Evolutionary conservation across 805 yeast genomes (phyloP).

Genomic region (Hagleromyces aurorensis): DNA sequence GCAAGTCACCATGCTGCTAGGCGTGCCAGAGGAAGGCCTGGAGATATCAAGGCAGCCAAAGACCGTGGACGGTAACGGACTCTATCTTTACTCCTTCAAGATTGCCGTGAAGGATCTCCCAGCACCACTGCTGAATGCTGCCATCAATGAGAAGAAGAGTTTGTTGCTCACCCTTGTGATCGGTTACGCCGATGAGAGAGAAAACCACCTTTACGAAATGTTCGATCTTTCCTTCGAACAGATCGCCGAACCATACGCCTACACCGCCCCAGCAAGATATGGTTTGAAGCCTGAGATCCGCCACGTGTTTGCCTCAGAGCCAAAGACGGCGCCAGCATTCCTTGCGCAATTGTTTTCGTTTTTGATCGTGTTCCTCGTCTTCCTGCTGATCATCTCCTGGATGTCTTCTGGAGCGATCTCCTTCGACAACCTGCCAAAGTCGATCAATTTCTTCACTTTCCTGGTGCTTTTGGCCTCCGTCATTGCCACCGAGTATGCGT

Average conservation of each 20-base stretch:
- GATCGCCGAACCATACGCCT: constrained; percentile 6
- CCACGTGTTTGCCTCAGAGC: constrained; percentile 52
- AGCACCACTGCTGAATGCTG: constrained; percentile 16
- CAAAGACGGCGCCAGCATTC: constrained; percentile 42
- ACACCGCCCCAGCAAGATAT: constrained; percentile 22
- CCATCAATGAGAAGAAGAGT: constrained; percentile 11
- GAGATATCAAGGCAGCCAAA: constrained; percentile 18
- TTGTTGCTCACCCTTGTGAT: too few species aligned
- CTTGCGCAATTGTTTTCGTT: constrained; percentile 46
- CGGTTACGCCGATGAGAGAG: constrained; percentile 4
- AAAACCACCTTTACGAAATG: constrained; percentile 14
- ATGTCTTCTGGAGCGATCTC: constrained; percentile 21
- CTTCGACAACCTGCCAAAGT: constrained; percentile 24
- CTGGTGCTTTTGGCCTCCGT: constrained; percentile 21
- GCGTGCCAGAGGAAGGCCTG: constrained; percentile 18
- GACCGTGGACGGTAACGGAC: constrained; percentile 13
- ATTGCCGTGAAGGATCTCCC: constrained; percentile 15
- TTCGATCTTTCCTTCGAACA: constrained; percentile 16
- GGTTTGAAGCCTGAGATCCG: constrained; percentile 53
- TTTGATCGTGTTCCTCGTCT: constrained; percentile 35
- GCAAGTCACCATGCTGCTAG: constrained; percentile 22
- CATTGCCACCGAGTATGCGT: constrained; percentile 26
- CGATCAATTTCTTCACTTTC: constrained; percentile 17
- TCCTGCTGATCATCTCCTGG: constrained; percentile 42
- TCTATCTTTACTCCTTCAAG: constrained; percentile 12